These are phyloP conservation scores for Venturia pyrina DNA, from an alignment of 2,329 filamentous ascomycete genomes.

Conservation along the genomic window DNA sequence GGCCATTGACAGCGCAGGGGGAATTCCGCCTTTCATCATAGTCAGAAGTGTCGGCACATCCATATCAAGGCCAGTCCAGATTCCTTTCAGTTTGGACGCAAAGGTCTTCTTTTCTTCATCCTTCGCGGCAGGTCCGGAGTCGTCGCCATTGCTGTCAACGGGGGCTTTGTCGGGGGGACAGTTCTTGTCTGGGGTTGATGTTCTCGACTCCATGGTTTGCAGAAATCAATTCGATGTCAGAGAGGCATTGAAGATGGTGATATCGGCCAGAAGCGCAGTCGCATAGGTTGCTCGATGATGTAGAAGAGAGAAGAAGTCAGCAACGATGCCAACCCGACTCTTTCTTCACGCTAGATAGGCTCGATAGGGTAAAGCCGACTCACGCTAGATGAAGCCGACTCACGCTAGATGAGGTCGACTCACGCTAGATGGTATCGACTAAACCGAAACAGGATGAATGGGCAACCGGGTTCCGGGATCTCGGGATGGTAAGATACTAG, in stretches of 20 bases:
- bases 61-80: slow-evolving; percentile 25
- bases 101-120: not conserved
- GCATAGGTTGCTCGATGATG: not conserved
- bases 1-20: not conserved
- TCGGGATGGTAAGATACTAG: no score
- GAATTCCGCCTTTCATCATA: slow-evolving; percentile 23
- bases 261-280: not conserved
- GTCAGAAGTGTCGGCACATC: slow-evolving; percentile 25
- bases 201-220: not conserved
- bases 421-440: not conserved
- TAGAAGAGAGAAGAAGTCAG: not conserved
- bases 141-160: not conserved
- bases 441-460: not conserved
- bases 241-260: not conserved
- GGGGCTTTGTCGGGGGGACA: not conserved
- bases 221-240: not conserved
- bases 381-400: no score
- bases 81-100: slow-evolving; percentile 3
- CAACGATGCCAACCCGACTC: no score
- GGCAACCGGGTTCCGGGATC: no score
- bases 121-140: not conserved
- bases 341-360: no score
- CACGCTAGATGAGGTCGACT: no score
- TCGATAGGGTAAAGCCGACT: no score
- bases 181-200: not conserved